phyloP scores from a whole-genome alignment of 164 flowering plant genomes.

The Stephania yunnanensis region DNA sequence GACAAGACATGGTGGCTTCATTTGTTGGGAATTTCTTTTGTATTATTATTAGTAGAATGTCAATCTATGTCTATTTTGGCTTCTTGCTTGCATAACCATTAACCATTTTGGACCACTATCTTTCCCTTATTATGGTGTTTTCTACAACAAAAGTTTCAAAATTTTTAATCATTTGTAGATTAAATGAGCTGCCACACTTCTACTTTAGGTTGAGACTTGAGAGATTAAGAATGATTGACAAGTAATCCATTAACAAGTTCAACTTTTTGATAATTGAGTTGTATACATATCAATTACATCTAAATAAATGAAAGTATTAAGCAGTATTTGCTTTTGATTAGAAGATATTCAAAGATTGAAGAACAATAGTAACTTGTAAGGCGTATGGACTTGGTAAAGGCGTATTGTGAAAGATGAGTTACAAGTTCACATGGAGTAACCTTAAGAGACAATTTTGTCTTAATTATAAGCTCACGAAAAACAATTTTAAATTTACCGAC shows the following conservation, averaged over 20 bases:
- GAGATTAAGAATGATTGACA: too few species aligned
- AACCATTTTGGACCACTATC: neutral
- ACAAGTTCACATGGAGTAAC: too few species aligned
- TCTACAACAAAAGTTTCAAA: too few species aligned
- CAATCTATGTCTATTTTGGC: neutral
- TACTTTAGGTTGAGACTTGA: neutral
- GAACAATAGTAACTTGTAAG: too few species aligned
- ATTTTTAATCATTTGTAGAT: neutral
- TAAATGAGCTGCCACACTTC: neutral
- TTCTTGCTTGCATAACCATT: neutral
- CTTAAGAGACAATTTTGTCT: too few species aligned
- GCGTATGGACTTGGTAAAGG: too few species aligned
- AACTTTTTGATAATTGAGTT: too few species aligned
- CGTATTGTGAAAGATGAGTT: too few species aligned
- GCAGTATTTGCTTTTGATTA: neutral
- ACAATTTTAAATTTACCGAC: too few species aligned
- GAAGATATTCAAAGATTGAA: too few species aligned
- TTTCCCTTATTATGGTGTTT: neutral
- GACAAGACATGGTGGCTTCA: neutral
- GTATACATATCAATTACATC: neutral
- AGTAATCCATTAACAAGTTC: neutral
- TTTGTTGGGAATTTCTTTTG: neutral
- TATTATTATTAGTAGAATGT: neutral
- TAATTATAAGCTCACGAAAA: too few species aligned
- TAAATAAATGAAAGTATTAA: neutral